Evolutionary conservation across 805 yeast species (phyloP), one percentile per base, ranked within the genome.

Genomic region (Candida qinlingensis): DNA sequence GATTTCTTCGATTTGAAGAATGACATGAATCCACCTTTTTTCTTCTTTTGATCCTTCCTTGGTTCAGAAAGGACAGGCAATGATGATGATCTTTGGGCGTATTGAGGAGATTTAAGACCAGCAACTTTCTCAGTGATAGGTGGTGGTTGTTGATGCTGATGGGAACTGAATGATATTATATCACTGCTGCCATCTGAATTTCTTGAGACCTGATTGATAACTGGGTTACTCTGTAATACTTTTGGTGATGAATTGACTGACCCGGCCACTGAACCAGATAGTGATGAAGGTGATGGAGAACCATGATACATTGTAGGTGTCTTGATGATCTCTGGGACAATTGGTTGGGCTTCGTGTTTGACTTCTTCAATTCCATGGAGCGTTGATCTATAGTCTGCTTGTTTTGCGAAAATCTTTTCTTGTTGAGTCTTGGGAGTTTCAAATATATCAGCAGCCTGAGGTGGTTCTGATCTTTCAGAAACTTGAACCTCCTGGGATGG

Each of bases 361-460:
- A 44, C 37, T 30, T 44, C 42, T 7, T 31, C 13, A 6, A 25
- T 12, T 4, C 45, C 5, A 6, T 41, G 50, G 7, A 57, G 45
- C 53, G 52, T 49, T 4, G 62, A 53, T 26, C 39, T 38, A 58
- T 57, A 47, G 49, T 51, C 37, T 54, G 55, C 39, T 54, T 52
- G 35, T 9, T 40, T 37, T 41, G 51, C 57, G 53, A 45, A 53
- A 27, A 12, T 39, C 25, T 49, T 54, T 27, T 51, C 37, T 45
- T 51, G 59, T 46, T 44, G 52, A 8, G 50, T 54, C 39, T 50
- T 53, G 44, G 66, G 63, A 28, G 68, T 59, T 50, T 59, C 50
- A 50, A 60, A 58, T 37, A 56, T 57, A 49, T 63, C 60, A 9
- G 42, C 48, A 9, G 7, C 31, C 44, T 59, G 28, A 5, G 25